Evolutionary conservation across 306 rosid genomes (phyloP).

Genomic region (Gynostemma pentaphyllum): DNA sequence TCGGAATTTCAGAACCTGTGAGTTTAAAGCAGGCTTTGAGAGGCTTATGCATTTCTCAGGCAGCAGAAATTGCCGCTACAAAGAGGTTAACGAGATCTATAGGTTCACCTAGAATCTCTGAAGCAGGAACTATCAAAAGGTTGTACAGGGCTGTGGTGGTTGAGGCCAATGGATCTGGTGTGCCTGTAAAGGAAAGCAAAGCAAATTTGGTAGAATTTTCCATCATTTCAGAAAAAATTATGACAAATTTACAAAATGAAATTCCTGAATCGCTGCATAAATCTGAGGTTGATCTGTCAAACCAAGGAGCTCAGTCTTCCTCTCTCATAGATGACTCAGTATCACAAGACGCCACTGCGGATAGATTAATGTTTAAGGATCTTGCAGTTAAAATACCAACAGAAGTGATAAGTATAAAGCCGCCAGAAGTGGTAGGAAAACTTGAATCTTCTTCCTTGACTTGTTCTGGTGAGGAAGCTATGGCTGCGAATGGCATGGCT

Average conservation of each 20-base stretch:
- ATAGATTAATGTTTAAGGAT: slow-evolving; percentile 31
- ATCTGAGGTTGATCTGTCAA: slow-evolving; percentile 19
- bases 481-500: slow-evolving; percentile 22
- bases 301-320: slow-evolving; percentile 24
- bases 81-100: slow-evolving; percentile 66
- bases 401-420: slow-evolving; percentile 15
- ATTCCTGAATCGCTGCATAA: slow-evolving; percentile 15
- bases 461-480: slow-evolving; percentile 23
- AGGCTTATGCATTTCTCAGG: slow-evolving; percentile 94
- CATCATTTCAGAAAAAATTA: slow-evolving; percentile 48
- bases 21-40: slow-evolving; percentile 98
- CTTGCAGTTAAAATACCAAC: slow-evolving; percentile 28
- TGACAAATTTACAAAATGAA: slow-evolving; percentile 31
- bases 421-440: slow-evolving; percentile 16
- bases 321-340: slow-evolving; percentile 18
- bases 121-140: slow-evolving; percentile 80
- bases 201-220: slow-evolving; percentile 68
- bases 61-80: slow-evolving; percentile 97
- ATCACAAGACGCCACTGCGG: slow-evolving; percentile 18
- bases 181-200: slow-evolving; percentile 38
- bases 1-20: slow-evolving; percentile 85
- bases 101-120: slow-evolving; percentile 63
- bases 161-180: slow-evolving; percentile 36
- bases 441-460: slow-evolving; percentile 22
- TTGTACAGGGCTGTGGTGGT: slow-evolving; percentile 66